A percentile compares a stretch with the other conserved stretches of the same genome.
These are phyloP conservation scores for Penicillium argentinense DNA, from an alignment of 495 filamentous ascomycete genomes.

Conservation along the genomic window DNA sequence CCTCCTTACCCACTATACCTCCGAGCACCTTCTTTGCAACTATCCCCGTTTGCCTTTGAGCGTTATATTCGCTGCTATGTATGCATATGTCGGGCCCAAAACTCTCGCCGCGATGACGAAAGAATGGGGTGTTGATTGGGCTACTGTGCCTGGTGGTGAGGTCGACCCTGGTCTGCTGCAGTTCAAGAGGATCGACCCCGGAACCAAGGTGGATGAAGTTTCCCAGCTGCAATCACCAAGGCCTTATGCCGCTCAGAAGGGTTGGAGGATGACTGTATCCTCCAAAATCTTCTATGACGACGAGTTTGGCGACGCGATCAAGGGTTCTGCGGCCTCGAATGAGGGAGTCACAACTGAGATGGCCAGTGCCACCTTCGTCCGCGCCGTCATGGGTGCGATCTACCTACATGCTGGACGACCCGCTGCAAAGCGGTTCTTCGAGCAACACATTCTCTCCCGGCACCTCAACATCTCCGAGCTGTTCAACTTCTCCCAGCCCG, in stretches of 20 bases:
- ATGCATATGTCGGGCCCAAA: conserved; percentile 72
- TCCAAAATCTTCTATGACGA: conserved; percentile 75
- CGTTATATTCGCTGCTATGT: conserved; percentile 79
- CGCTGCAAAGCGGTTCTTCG: conserved; percentile 74
- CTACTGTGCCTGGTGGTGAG: conserved; percentile 79
- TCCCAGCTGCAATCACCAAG: conserved; percentile 26
- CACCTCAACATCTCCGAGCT: conserved; percentile 71
- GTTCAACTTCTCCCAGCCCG: conserved; percentile 81
- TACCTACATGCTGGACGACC: conserved; percentile 75
- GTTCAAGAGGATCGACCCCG: conserved; percentile 62
- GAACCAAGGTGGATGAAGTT: conserved; percentile 40
- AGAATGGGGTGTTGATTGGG: conserved; percentile 89
- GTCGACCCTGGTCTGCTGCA: conserved; percentile 94
- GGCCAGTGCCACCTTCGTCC: conserved; percentile 67
- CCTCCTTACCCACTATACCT: conserved; percentile 79
- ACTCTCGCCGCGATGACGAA: conserved; percentile 66
- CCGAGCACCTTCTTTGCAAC: conserved; percentile 80
- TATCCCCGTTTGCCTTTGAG: conserved; percentile 87
- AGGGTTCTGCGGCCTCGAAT: conserved; percentile 15
- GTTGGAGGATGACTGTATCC: conserved; percentile 70
- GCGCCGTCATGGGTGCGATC: conserved; percentile 77
- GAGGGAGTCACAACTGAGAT: conserved; percentile 43
- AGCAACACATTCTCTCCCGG: conserved; percentile 76
- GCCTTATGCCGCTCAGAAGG: conserved; percentile 44
- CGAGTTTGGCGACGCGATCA: conserved; percentile 67